A percentile compares a stretch with the other conserved stretches of the same genome.
phyloP scores from a whole-genome alignment of 2,329 filamentous ascomycete species.

The Cyanodermella asteris region DNA sequence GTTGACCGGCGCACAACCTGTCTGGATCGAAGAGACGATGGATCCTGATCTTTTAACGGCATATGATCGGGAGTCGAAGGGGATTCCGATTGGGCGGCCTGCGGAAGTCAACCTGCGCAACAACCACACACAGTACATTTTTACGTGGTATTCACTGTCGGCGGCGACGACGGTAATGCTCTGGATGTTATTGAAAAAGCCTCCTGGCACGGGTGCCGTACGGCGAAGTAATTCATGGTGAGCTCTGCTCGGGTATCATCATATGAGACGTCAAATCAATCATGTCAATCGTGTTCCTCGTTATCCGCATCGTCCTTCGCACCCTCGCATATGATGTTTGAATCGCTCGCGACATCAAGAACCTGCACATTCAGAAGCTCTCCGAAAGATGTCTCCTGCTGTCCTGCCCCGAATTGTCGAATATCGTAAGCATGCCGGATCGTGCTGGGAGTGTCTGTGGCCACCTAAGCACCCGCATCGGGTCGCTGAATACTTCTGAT shows the following conservation, averaged over 20 bases:
- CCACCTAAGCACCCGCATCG: too few relatives aligned
- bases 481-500: too few relatives aligned
- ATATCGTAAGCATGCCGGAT: too few relatives aligned
- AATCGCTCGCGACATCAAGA: too few relatives aligned
- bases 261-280: too few relatives aligned
- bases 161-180: slow-evolving; percentile 84
- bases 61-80: slow-evolving; percentile 54
- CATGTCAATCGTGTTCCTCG: slow-evolving; percentile 12
- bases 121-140: slow-evolving; percentile 95
- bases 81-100: slow-evolving; percentile 71
- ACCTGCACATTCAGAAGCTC: too few relatives aligned
- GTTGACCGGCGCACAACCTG: slow-evolving; percentile 58
- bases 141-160: slow-evolving; percentile 85
- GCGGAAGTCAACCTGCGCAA: slow-evolving; percentile 86
- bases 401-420: too few relatives aligned
- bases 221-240: slow-evolving; percentile 59
- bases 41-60: slow-evolving; percentile 56
- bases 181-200: slow-evolving; percentile 84
- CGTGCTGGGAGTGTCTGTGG: too few relatives aligned
- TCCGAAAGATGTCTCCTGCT: too few relatives aligned
- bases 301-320: slow-evolving; percentile 20
- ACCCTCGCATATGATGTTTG: neutral
- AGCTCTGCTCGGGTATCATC: too few relatives aligned
- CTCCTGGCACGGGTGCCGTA: slow-evolving; percentile 49
- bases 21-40: slow-evolving; percentile 95